These are phyloP conservation scores for Eucalyptus lansdowneana DNA, from an alignment of 345 rosid genomes.

Conservation along the genomic window DNA sequence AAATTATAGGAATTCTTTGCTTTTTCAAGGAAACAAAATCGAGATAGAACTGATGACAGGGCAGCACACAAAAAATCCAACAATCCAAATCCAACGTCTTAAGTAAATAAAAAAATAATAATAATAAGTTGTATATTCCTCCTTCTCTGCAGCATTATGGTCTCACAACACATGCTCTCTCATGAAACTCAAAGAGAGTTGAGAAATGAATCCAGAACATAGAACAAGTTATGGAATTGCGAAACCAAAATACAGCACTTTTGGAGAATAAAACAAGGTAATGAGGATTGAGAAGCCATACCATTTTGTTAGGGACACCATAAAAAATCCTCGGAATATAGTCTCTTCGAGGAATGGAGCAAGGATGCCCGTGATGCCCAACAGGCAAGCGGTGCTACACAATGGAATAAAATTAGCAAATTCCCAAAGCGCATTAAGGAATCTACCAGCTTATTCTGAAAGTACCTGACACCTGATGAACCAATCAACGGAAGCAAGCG, in stretches of 20 bases:
- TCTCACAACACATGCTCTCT: background rate
- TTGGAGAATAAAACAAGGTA: background rate
- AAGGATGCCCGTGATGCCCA: slow-evolving; percentile 76
- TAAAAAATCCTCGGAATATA: slow-evolving; percentile 87
- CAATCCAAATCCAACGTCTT: background rate
- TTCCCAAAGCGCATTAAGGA: background rate
- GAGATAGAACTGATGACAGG: background rate
- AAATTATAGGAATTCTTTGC: background rate
- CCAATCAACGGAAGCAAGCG: slow-evolving; percentile 63
- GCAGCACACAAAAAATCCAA: background rate
- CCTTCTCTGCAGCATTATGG: background rate
- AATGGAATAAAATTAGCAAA: background rate
- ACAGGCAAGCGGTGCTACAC: slow-evolving; percentile 76
- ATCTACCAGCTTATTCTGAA: background rate
- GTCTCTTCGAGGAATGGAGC: slow-evolving; percentile 97
- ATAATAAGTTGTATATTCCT: background rate
- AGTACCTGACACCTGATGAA: slow-evolving; percentile 53
- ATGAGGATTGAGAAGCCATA: slow-evolving; percentile 2
- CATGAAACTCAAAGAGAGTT: background rate
- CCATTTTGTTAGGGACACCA: slow-evolving; percentile 96
- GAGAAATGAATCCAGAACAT: background rate
- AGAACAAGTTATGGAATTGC: background rate
- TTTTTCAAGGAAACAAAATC: background rate
- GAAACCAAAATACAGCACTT: background rate
- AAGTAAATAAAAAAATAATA: background rate